Conservation (phyloP, 225 moss, liverwort and hornwort genomes). For the Neckera pumila region DNA sequence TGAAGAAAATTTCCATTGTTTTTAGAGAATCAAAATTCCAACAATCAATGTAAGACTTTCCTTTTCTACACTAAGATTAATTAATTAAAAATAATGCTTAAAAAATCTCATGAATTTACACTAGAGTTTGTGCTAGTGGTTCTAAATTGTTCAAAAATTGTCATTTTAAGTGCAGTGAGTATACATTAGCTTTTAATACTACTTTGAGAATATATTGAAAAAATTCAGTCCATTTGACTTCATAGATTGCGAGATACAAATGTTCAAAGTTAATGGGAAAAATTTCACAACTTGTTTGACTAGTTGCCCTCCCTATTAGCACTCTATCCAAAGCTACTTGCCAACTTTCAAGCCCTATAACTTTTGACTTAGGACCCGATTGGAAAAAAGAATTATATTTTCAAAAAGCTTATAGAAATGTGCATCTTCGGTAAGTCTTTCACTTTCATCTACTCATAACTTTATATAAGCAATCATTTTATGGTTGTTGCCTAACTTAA, state of each 20-base stretch:
- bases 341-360: fast-evolving
- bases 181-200: fast-evolving
- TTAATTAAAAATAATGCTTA: no score
- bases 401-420: neutral
- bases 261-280: neutral
- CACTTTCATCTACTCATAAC: neutral
- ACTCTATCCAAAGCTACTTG: fast-evolving
- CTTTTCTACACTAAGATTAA: no score
- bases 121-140: no score
- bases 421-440: neutral
- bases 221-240: neutral
- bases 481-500: fast-evolving
- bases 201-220: fast-evolving
- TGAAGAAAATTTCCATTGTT: no score
- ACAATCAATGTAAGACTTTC: no score
- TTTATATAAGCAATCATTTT: neutral
- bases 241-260: neutral
- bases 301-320: neutral
- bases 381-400: neutral
- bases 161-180: neutral
- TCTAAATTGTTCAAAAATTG: neutral
- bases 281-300: fast-evolving
- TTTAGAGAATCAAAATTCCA: no score
- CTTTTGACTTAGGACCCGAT: fast-evolving
- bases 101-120: no score